Evolutionary conservation across 139 green algal genomes (phyloP), one percentile per base, ranked within the genome.

Genomic region (Auxenochlorella pyrenoidosa): DNA sequence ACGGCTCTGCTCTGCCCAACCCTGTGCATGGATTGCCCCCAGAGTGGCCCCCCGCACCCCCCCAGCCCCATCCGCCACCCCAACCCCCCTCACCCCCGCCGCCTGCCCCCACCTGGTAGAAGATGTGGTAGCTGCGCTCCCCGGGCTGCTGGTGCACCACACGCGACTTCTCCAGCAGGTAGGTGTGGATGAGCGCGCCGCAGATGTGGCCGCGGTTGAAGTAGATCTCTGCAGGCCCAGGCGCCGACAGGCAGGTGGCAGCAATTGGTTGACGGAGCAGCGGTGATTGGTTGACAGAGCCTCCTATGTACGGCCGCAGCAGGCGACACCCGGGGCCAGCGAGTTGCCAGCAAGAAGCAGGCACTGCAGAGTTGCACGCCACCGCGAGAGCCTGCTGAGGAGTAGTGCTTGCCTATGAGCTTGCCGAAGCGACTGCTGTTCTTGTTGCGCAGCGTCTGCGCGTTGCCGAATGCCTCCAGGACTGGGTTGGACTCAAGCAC

Each of bases 401-500:
- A 21, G 72, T 5, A 54, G 38, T 12, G 95, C 91, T 85, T 97
- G n/a, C 75, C 93, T 65, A 98, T 96, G 79, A 98, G 95, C 93
- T 98, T 98, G 54, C 96, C 96, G 83, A 99, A 99, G 36, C 97
- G 93, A 24, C 86, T 95, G 51, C 86, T 95, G 94, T 99, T 99
- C 93, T 87, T 81, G 92, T 99, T 99, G 58, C 96, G 94, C 47
- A 98, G 87, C 68, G 97, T 99, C 88, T 98, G 98, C 60, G 97
- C 97, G 82, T 99, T 99, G 43, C 97, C 97, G 92, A 99, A 99
- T 0, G 96, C 97, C 87, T 99, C 97, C 83, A 99, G 90, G 16
- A 99, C 91, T 12, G 97, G 96, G 90, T 99, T 99, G 80, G 94
- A 97, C 91, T 97, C 91, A 51, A 95, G 83, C 71, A 98, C 94